phyloP scores from a whole-genome alignment of 305 asterid genomes.

The Fraxinus velutina region DNA sequence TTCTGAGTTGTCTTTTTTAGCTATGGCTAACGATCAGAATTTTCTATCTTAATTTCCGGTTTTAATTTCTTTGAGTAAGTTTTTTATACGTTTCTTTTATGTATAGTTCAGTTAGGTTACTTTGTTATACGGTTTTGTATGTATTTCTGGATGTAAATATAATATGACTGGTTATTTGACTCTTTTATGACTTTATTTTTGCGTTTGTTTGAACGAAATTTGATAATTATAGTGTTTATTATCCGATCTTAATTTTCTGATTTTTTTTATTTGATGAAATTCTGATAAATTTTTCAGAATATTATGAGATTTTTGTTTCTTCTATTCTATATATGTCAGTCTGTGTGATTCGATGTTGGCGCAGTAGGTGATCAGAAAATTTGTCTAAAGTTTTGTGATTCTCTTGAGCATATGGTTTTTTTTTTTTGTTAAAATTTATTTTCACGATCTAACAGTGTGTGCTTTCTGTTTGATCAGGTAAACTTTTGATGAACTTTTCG shows the following conservation, averaged over 20 bases:
- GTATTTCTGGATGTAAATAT: constrained; percentile 9
- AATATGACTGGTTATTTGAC: constrained; percentile 29
- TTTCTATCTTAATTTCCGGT: constrained; percentile 16
- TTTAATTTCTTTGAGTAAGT: constrained; percentile 35
- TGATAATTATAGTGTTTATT: constrained; percentile 28
- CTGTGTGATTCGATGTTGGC: constrained; percentile 15
- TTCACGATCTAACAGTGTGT: constrained; percentile 7
- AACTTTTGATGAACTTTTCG: constrained; percentile 12
- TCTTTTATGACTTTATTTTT: not conserved
- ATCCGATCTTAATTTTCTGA: constrained; percentile 33
- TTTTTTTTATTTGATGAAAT: constrained; percentile 20
- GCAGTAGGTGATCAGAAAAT: constrained; percentile 17
- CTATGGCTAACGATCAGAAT: constrained; percentile 23
- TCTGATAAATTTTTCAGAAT: constrained; percentile 22
- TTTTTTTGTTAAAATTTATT: no score
- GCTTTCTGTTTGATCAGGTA: constrained; percentile 27
- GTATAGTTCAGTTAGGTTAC: constrained; percentile 20
- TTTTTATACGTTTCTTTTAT: constrained; percentile 17
- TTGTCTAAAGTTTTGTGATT: constrained; percentile 12
- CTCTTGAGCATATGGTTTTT: not conserved
- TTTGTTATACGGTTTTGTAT: constrained; percentile 9
- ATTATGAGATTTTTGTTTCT: constrained; percentile 4
- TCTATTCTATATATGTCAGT: not conserved
- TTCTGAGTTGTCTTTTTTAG: constrained; percentile 12
- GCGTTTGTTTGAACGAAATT: not conserved